A percentile compares a stretch with the other conserved stretches of the same genome.
Evolutionary conservation across 805 yeast genomes (phyloP).

Genomic region (Wickerhamiella australiensis): DNA sequence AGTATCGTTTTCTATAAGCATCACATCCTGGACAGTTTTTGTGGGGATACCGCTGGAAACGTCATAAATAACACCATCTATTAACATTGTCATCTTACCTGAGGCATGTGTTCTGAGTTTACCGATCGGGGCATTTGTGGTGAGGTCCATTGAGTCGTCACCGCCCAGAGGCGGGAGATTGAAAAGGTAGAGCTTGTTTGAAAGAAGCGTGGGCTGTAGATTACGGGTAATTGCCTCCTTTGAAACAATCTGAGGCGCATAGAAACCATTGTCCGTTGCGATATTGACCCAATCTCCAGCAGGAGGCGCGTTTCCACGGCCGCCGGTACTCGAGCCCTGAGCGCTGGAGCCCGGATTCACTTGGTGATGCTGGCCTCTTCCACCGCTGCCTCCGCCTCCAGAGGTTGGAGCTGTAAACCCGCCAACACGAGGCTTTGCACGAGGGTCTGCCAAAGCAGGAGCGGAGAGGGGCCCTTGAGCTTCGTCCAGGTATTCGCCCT

Average conservation of each 20-base stretch:
- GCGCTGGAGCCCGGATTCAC: neutral
- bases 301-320: neutral
- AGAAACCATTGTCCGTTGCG: constrained; percentile 3
- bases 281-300: constrained; percentile 5
- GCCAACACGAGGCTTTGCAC: neutral
- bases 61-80: constrained; percentile 60
- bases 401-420: constrained; percentile 3
- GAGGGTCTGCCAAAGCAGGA: constrained; percentile 21
- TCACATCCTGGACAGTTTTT: constrained; percentile 61
- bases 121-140: constrained; percentile 53
- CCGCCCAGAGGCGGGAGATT: constrained; percentile 31
- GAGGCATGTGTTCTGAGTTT: constrained; percentile 65
- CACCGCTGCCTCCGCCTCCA: constrained; percentile 11
- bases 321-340: too few species aligned
- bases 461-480: constrained; percentile 31
- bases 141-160: constrained; percentile 10
- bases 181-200: constrained; percentile 29
- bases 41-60: constrained; percentile 60
- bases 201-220: constrained; percentile 19
- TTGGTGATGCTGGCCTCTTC: neutral
- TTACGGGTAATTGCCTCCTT: constrained; percentile 2
- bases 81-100: constrained; percentile 62
- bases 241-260: constrained; percentile 7
- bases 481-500: constrained; percentile 19
- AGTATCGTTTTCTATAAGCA: constrained; percentile 38